These are phyloP conservation scores for Hyphopichia buzzinii DNA, from an alignment of 1,139 yeast species.

Conservation along the genomic window DNA sequence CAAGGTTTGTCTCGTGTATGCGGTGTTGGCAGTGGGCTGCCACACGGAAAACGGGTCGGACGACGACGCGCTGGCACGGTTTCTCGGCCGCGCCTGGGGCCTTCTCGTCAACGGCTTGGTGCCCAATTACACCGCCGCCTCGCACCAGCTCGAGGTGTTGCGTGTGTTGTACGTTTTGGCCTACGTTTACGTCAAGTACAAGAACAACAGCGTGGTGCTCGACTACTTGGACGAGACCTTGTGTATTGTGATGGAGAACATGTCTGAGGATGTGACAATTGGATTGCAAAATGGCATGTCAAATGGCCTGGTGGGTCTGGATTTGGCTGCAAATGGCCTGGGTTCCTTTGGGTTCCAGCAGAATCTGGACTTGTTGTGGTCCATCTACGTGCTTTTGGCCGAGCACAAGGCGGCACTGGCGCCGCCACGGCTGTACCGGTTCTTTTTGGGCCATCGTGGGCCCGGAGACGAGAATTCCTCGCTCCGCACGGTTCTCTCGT, in stretches of 20 bases:
- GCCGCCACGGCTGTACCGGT: slow-evolving; percentile 40
- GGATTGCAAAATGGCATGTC: too few species aligned
- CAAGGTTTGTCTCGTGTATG: slow-evolving; percentile 27
- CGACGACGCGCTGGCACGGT: slow-evolving; percentile 24
- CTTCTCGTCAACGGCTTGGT: slow-evolving; percentile 42
- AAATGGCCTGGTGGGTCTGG: too few species aligned
- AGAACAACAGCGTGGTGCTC: slow-evolving; percentile 35
- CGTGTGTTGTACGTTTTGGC: slow-evolving; percentile 32
- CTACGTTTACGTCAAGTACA: slow-evolving; percentile 28
- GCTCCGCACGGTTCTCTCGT: not conserved
- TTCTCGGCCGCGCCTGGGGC: slow-evolving; percentile 44
- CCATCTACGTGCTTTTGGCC: slow-evolving; percentile 41
- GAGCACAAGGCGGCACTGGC: slow-evolving; percentile 31
- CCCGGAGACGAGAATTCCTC: slow-evolving; percentile 11
- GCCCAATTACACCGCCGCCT: slow-evolving; percentile 39
- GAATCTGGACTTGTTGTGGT: slow-evolving; percentile 40
- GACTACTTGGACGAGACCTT: slow-evolving; percentile 48
- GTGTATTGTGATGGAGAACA: slow-evolving; percentile 28
- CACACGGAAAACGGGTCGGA: slow-evolving; percentile 3
- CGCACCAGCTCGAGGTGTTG: slow-evolving; percentile 37
- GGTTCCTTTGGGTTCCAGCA: too few species aligned
- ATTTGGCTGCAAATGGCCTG: slow-evolving; percentile 1
- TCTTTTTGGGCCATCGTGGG: slow-evolving; percentile 28
- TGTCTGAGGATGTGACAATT: slow-evolving; percentile 10
- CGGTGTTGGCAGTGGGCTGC: slow-evolving; percentile 27